These are phyloP conservation scores for Stromatinia cepivora DNA, from an alignment of 2,329 filamentous ascomycete species.

Conservation along the genomic window DNA sequence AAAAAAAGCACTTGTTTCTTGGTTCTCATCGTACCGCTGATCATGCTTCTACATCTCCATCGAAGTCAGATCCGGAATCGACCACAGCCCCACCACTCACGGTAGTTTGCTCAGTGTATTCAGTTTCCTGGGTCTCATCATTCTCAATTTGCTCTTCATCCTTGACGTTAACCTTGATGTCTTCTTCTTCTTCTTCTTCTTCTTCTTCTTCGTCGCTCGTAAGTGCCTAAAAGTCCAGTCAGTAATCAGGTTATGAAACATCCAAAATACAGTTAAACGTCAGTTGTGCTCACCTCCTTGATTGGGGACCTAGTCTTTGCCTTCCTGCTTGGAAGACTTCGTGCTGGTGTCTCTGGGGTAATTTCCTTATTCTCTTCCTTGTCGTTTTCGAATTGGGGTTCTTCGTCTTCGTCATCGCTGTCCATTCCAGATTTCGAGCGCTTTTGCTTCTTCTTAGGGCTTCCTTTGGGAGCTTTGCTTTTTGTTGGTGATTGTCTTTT, in stretches of 20 bases:
- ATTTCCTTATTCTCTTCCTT: not conserved
- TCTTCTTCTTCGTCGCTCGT: conserved; percentile 2
- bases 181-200: not conserved
- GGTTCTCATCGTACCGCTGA: not conserved
- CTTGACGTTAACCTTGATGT: not conserved
- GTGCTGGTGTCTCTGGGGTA: not conserved
- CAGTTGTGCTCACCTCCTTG: conserved; percentile 2
- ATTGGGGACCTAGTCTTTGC: conserved; percentile 10
- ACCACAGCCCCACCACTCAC: not conserved
- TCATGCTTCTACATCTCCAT: not conserved
- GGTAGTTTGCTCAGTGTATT: not conserved
- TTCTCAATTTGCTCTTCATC: not conserved
- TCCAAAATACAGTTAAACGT: not conserved
- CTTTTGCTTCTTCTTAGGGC: conserved; percentile 16
- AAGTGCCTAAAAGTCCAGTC: not conserved
- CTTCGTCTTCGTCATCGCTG: conserved; percentile 12
- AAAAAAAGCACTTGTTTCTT: not conserved
- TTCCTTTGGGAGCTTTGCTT: not conserved
- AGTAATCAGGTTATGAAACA: not conserved
- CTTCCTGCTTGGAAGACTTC: conserved; percentile 18
- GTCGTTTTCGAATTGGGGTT: not conserved
- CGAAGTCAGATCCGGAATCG: conserved; percentile 2
- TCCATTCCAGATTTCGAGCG: not conserved
- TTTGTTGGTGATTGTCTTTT: conserved; percentile 16
- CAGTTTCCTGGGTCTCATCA: not conserved